Evolutionary conservation across 495 filamentous ascomycete species (phyloP), one percentile per base, ranked within the genome.

Genomic region (Aspergillus taichungensis): DNA sequence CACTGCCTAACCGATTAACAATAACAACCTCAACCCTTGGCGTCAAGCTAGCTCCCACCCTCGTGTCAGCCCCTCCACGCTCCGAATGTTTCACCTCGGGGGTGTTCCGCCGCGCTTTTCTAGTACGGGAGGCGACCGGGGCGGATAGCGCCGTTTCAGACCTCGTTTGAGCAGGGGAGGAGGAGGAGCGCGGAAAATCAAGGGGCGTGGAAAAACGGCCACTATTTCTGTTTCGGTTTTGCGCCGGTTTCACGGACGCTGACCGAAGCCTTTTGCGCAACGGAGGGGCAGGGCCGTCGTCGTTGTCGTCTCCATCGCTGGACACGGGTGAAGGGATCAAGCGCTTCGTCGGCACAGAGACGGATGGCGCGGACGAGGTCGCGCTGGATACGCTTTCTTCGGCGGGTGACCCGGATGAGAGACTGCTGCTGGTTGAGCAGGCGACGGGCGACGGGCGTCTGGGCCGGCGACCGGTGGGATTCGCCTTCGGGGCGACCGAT

Each of bases 11-110:
- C 13, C 54, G 51, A 36, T 68, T 68, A 51, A 65, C 29, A n/a
- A 70, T 58, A 8, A 70, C 67, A 0, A 69, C 66, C 44, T 68
- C 64, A 29, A 70, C 39, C 41, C 56, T 63, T 9, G 44, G 34
- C 18, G 13, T 27, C 11, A 46, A 52, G n/a, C n/a, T n/a, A n/a
- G n/a, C n/a, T n/a, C n/a, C n/a, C n/a, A n/a, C n/a, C 13, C 36
- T 35, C 47, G 57, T 4, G 49, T 41, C 44, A 50, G 42, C 5
- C 56, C 59, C 29, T 54, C 51, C 38, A 64, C 37, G 18, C 49
- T 36, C 10, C 42, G 46, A 42, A 54, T 39, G 42, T 18, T 40
- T 44, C 29, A 36, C 35, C 14, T 52, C 44, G 8, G 46, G 29
- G 31, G 38, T 14, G 18, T 39, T 32, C 13, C 43, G 45, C 11